Base-by-base conservation (phyloP, 371 early-diverging fungal species). In the Syncephalis plumigaleata region DNA sequence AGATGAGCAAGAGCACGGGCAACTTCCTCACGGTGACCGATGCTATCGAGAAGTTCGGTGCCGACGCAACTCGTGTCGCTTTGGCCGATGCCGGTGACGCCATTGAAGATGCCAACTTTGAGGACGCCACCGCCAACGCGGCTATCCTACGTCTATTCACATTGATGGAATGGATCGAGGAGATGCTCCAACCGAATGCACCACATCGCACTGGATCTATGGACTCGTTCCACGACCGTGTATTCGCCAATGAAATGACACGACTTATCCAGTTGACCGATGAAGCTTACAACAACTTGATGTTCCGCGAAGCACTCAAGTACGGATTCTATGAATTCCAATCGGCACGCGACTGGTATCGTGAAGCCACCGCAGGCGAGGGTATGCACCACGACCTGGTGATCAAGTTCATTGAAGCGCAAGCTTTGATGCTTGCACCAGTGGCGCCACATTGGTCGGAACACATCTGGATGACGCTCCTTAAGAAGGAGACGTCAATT, bases 1-100 rank as follows among this genome's bases (percentile, higher is more conserved):
- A 99, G 78, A 99, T 99, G 99, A 81, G 92, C 59, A 99, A 99
- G 74, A 89, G 89, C 39, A 94, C 94, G n/a, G 99, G 99, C 43
- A 99, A 99, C 78, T 98, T 94, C 59, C 64, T 99, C 70, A 94
- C 92, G 39, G 74, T 96, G 48, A 65, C 70, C 21, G 87, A 98
- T 47, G 79, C 88, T 20, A 63, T 94, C 24, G 70, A 70, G 25
- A 85, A 80, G 58, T 99, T 84, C 58, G 96, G 98, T 53, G 97
- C 97, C 38, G 96, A 96, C 64, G 98, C 98, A 15, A 92, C 96
- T 8, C 84, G 99, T 49, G 75, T 98, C 65, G 85, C 92, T 9
- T 71, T 99, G 39, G 97, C 96, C 31, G 82, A 87, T 61, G 87
- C 91, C 49, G 98, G 98, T 53, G 98, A 99, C 63, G 66, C 77